Conservation (phyloP, 805 yeast species). For the Wickerhamia fluorescens region DNA sequence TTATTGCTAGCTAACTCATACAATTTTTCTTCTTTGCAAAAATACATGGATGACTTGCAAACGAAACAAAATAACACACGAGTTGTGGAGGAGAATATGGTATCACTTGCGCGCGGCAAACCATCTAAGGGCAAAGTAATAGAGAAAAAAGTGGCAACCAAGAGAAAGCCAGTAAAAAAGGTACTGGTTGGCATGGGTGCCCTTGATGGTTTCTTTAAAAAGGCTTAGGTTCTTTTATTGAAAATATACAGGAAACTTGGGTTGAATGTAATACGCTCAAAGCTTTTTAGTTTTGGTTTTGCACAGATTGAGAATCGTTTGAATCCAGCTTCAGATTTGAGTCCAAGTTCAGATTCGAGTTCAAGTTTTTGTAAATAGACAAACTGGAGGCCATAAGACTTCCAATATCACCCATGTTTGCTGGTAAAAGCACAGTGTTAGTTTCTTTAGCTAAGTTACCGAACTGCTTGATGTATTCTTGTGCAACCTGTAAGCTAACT, state of each 20-base stretch:
- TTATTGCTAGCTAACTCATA: constrained; percentile 10
- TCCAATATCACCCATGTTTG: constrained; percentile 68
- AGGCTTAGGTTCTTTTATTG: constrained; percentile 19
- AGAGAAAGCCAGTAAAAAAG: constrained; percentile 26
- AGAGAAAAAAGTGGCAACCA: constrained; percentile 10
- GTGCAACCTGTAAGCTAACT: constrained; percentile 73
- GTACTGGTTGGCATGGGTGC: constrained; percentile 61
- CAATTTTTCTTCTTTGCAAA: constrained; percentile 16
- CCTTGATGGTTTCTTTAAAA: constrained; percentile 59
- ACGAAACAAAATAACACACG: constrained; percentile 14
- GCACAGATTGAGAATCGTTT: too few species aligned
- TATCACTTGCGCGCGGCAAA: constrained; percentile 11
- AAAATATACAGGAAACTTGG: too few species aligned
- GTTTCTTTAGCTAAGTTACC: constrained; percentile 77
- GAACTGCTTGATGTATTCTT: constrained; percentile 75
- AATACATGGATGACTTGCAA: constrained; percentile 10
- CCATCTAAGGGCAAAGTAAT: constrained; percentile 17
- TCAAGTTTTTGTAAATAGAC: constrained; percentile 58
- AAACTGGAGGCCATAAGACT: constrained; percentile 70
- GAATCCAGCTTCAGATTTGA: too few species aligned
- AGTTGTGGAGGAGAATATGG: constrained; percentile 21
- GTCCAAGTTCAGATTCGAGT: too few species aligned
- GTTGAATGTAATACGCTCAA: too few species aligned
- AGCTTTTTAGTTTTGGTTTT: too few species aligned
- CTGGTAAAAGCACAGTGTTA: constrained; percentile 71